Percentiles rank a stretch among this genome's conserved stretches.
Evolutionary conservation across 768 basidiomycete genomes (phyloP).

Genomic region (Russula sp.): DNA sequence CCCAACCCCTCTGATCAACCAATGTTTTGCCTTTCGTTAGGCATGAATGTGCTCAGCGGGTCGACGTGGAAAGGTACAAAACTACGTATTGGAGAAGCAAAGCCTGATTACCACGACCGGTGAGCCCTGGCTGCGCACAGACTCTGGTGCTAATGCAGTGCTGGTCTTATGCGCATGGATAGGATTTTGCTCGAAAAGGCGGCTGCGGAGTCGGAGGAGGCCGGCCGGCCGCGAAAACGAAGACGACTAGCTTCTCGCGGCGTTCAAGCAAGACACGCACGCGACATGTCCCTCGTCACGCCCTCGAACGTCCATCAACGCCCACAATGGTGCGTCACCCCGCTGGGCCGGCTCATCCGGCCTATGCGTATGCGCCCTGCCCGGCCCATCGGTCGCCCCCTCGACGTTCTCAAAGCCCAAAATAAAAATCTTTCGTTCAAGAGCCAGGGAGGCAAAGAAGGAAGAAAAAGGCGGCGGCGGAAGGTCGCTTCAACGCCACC

Average conservation of each 20-base stretch:
- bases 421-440: constrained; percentile 27
- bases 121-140: constrained; percentile 34
- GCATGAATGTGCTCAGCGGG: constrained; percentile 73
- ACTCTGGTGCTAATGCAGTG: constrained; percentile 1
- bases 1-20: not conserved
- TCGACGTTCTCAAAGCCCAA: constrained; percentile 24
- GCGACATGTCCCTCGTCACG: constrained; percentile 65
- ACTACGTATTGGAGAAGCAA: constrained; percentile 79
- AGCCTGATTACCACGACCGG: constrained; percentile 67
- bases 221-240: constrained; percentile 49
- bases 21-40: constrained; percentile 38
- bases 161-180: not conserved
- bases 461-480: constrained; percentile 42
- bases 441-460: constrained; percentile 26
- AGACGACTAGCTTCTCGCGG: constrained; percentile 38
- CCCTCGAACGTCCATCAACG: constrained; percentile 51
- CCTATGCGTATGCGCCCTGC: constrained; percentile 70
- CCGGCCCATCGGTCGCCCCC: constrained; percentile 46
- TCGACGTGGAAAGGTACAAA: constrained; percentile 88
- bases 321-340: constrained; percentile 66
- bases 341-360: constrained; percentile 60
- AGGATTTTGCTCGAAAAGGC: constrained; percentile 42
- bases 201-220: constrained; percentile 32
- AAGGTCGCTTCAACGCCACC: constrained; percentile 46
- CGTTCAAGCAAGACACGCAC: constrained; percentile 45